These are phyloP conservation scores for Eucalyptus curtisii DNA, from an alignment of 345 rosid genomes.

Conservation along the genomic window DNA sequence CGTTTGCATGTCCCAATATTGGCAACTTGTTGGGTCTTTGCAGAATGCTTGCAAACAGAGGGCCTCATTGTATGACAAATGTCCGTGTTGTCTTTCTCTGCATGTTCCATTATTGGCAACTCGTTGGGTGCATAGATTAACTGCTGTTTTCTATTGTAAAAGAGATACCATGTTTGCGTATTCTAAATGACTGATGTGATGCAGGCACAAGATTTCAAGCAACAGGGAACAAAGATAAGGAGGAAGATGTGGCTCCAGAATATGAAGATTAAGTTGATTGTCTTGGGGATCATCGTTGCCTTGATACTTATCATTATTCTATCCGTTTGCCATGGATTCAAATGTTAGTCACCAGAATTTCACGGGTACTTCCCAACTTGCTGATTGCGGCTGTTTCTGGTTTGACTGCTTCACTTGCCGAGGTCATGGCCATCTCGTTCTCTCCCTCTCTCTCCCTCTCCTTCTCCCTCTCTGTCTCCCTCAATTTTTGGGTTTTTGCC, in stretches of 20 bases:
- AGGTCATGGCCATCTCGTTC: not conserved
- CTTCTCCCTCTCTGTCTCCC: not conserved
- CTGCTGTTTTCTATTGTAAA: not conserved
- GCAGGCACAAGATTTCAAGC: constrained; percentile 92
- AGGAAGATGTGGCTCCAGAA: constrained; percentile 88
- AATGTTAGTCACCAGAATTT: constrained; percentile 12
- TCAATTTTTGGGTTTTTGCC: not conserved
- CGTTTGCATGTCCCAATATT: not conserved
- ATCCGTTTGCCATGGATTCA: constrained; percentile 77
- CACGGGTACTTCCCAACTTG: not conserved
- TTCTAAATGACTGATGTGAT: not conserved
- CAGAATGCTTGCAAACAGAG: not conserved
- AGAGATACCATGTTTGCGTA: not conserved
- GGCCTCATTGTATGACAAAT: not conserved
- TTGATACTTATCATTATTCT: constrained; percentile 58
- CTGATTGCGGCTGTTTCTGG: not conserved
- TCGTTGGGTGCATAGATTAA: not conserved
- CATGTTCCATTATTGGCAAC: not conserved
- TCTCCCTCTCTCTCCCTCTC: not conserved
- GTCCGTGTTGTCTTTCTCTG: not conserved
- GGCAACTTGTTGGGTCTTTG: not conserved
- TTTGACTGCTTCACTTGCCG: not conserved
- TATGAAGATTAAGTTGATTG: constrained; percentile 92
- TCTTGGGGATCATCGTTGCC: constrained; percentile 43
- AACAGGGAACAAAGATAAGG: constrained; percentile 84